phyloP scores from a whole-genome alignment of 257 asterid species.

The Haberlea rhodopensis region DNA sequence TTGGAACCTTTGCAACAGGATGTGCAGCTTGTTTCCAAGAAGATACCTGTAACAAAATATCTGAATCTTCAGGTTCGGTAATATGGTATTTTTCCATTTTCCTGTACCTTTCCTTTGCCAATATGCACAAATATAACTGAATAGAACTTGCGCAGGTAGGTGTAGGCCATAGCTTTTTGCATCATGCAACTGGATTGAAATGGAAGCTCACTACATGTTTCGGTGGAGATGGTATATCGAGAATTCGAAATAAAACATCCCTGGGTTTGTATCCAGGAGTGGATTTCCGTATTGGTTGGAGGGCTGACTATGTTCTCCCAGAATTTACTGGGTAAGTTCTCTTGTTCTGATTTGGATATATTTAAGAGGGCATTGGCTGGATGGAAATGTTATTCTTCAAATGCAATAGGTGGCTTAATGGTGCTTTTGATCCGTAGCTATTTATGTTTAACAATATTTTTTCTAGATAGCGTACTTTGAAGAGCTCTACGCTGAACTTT shows the following conservation, averaged over 20 bases:
- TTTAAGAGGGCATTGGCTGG: not conserved
- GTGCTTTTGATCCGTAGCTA: slow-evolving; percentile 10
- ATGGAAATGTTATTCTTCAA: not conserved
- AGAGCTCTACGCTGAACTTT: slow-evolving; percentile 17
- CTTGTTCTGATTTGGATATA: slow-evolving; percentile 8
- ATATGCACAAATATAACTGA: slow-evolving; percentile 6
- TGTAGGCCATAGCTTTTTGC: slow-evolving; percentile 87
- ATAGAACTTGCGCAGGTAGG: slow-evolving; percentile 63
- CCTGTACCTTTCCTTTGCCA: slow-evolving; percentile 7
- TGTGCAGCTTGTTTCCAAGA: slow-evolving; percentile 89
- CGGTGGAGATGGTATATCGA: slow-evolving; percentile 83
- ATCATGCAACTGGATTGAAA: slow-evolving; percentile 96
- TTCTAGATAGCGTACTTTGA: not conserved
- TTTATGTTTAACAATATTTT: not conserved
- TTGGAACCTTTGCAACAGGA: slow-evolving; percentile 84
- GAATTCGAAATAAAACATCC: slow-evolving; percentile 81
- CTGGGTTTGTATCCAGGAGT: slow-evolving; percentile 88
- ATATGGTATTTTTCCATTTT: slow-evolving; percentile 11
- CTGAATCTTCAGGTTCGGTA: slow-evolving; percentile 84
- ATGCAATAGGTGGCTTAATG: not conserved
- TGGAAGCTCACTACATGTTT: slow-evolving; percentile 85
- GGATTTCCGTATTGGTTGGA: slow-evolving; percentile 95
- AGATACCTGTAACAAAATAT: slow-evolving; percentile 81
- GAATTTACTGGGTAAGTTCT: slow-evolving; percentile 79
- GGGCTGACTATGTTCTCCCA: slow-evolving; percentile 87